A percentile compares a stretch with the other conserved stretches of the same genome.
phyloP scores from a whole-genome alignment of 108 stramenopile species.

The Stephanodiscus triporus region DNA sequence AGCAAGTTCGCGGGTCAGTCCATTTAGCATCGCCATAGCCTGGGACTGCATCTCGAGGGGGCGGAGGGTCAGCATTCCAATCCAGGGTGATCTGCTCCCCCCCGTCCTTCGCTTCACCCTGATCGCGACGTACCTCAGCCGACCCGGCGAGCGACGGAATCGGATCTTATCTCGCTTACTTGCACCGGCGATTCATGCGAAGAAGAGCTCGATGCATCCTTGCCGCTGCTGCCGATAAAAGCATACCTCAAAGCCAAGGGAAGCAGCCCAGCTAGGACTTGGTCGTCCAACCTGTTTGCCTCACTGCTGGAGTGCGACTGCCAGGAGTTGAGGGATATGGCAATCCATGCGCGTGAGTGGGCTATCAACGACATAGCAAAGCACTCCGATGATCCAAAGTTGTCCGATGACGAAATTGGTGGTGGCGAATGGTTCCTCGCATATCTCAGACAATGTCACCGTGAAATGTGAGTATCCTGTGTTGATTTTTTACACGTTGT shows the following conservation, averaged over 20 bases:
- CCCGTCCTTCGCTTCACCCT: no score
- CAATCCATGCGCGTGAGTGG: constrained; percentile 30
- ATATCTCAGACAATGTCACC: constrained; percentile 43
- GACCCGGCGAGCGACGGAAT: constrained; percentile 49
- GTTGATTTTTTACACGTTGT: no score
- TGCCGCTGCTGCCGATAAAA: constrained; percentile 40
- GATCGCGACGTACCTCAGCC: no score
- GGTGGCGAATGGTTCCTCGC: constrained; percentile 58
- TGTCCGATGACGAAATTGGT: constrained; percentile 39
- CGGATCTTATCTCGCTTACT: constrained; percentile 48
- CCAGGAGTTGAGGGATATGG: constrained; percentile 17
- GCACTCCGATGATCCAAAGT: constrained; percentile 40
- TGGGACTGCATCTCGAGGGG: no score
- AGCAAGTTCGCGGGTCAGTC: no score
- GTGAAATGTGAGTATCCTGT: constrained; percentile 16
- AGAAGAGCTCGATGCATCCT: constrained; percentile 36
- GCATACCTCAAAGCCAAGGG: constrained; percentile 43
- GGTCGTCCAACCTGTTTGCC: constrained; percentile 30
- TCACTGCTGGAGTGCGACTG: constrained; percentile 15
- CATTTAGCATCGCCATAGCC: no score
- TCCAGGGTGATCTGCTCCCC: no score
- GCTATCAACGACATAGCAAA: constrained; percentile 21
- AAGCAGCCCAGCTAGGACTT: constrained; percentile 23
- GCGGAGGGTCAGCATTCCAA: no score
- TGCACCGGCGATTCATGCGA: constrained; percentile 43